phyloP scores from a whole-genome alignment of 2,329 filamentous ascomycete genomes.

The Bipolaris oryzae region DNA sequence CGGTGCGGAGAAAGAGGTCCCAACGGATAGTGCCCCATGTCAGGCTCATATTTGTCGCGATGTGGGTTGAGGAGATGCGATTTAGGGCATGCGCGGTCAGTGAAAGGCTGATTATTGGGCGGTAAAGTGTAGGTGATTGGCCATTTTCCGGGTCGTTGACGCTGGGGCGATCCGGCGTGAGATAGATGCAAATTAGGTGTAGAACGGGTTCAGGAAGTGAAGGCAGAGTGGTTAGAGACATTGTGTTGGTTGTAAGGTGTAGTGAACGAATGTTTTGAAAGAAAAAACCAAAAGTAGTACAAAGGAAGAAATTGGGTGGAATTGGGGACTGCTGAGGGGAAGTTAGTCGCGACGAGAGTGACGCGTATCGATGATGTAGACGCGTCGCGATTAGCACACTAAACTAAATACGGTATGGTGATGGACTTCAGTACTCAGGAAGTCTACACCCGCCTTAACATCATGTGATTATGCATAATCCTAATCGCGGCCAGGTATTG shows the following conservation, averaged over 20 bases:
- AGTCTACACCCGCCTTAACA: background rate
- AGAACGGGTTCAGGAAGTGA: conserved; percentile 12
- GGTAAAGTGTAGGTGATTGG: conserved; percentile 9
- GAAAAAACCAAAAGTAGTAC: background rate
- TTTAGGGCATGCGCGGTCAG: conserved; percentile 9
- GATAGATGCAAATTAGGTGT: conserved; percentile 12
- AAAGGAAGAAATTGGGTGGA: background rate
- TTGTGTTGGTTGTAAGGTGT: background rate
- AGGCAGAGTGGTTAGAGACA: conserved; percentile 1
- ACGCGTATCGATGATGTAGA: conserved; percentile 18
- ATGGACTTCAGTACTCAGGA: background rate
- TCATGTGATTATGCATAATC: background rate
- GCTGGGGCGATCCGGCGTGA: conserved; percentile 8
- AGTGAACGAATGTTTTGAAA: background rate
- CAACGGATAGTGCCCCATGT: conserved; percentile 3
- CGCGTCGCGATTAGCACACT: conserved; percentile 11
- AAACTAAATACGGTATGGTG: background rate
- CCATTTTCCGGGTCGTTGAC: conserved; percentile 11
- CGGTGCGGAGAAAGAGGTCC: conserved; percentile 9
- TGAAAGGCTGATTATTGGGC: conserved; percentile 12
- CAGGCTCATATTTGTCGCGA: conserved; percentile 12
- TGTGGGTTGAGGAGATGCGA: conserved; percentile 11
- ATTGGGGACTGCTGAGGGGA: conserved; percentile 1
- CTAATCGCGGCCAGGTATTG: background rate
- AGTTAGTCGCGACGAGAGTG: background rate